A percentile compares a stretch with the other conserved stretches of the same genome.
Conservation (phyloP, 164 flowering plant species). For the Aristolochia fimbriata region DNA sequence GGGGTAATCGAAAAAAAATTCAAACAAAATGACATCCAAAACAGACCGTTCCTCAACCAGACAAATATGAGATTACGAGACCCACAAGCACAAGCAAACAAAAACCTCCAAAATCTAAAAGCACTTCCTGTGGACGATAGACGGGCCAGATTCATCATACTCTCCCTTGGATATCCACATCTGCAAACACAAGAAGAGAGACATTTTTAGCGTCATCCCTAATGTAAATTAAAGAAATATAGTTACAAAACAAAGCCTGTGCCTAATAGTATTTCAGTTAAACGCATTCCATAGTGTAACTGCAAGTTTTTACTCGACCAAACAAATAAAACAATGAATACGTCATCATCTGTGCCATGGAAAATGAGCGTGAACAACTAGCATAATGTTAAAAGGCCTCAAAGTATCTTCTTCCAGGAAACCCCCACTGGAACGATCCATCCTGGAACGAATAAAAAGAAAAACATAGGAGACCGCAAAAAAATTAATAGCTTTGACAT, state of each 20-base stretch:
- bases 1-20: background rate
- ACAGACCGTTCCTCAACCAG: slow-evolving; percentile 12
- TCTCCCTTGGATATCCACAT: slow-evolving; percentile 75
- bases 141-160: slow-evolving; percentile 61
- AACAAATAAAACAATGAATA: no score
- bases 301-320: no score
- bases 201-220: background rate
- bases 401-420: no score
- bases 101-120: slow-evolving; percentile 27
- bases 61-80: slow-evolving; percentile 4
- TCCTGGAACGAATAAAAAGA: background rate
- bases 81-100: slow-evolving; percentile 11
- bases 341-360: no score
- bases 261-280: no score
- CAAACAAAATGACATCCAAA: slow-evolving; percentile 4
- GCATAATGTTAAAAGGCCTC: no score
- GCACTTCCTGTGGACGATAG: slow-evolving; percentile 68
- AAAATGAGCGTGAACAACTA: no score
- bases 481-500: background rate
- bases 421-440: no score
- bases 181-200: slow-evolving; percentile 27
- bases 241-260: background rate
- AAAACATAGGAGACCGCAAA: no score
- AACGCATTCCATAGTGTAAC: no score
- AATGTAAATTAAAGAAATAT: background rate